Base-by-base conservation (phyloP, 768 basidiomycete genomes). In the Sporobolomyces roseus region DNA sequence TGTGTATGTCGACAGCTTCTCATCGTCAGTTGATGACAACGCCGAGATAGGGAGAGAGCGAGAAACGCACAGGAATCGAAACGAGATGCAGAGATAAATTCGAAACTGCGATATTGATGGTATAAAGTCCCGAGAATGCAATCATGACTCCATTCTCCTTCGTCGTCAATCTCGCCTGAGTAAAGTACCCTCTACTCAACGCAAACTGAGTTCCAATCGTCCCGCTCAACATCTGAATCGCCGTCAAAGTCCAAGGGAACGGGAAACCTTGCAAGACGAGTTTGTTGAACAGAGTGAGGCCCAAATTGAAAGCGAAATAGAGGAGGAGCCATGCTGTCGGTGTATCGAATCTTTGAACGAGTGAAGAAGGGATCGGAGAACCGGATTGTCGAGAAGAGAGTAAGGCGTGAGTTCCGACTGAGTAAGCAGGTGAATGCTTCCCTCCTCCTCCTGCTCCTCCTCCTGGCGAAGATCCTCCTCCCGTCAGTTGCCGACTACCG, bases 241-340 rank as follows among this genome's bases (percentile, higher is more conserved):
- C 93, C 2, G 94, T 97, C 29, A 99, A 83, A 3, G 91, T 89
- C 82, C 97, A 98, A 3, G 94, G 93, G 75, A 91, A 98, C 0
- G 96, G 96, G 77, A 98, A 98, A 63, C 84, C 85, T 61, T 90
- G 87, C 69, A 99, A 86, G 23, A 98, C 87, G 43, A 85, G 83
- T 79, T 99, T 99, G 84, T 99, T 99, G 80, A 91, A 96, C 50
- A 99, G 81, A 12, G 94, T 98, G 71, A 99, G 84, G 16, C 85
- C 84, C 33, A 98, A 86, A 79, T 97, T 98, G 83, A 93, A 88
- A 68, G 81, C 78, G 76, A 99, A 97, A 81, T 96, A 98, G 68
- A 91, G 81, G 6, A 78, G 73, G 23, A 97, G 84, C 90, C 90
- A 93, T 25, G 70, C 63, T 2, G 53, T 45, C 12, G 75, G 71